These are phyloP conservation scores for Suillus bovinus DNA, from an alignment of 768 basidiomycete species.

Conservation along the genomic window DNA sequence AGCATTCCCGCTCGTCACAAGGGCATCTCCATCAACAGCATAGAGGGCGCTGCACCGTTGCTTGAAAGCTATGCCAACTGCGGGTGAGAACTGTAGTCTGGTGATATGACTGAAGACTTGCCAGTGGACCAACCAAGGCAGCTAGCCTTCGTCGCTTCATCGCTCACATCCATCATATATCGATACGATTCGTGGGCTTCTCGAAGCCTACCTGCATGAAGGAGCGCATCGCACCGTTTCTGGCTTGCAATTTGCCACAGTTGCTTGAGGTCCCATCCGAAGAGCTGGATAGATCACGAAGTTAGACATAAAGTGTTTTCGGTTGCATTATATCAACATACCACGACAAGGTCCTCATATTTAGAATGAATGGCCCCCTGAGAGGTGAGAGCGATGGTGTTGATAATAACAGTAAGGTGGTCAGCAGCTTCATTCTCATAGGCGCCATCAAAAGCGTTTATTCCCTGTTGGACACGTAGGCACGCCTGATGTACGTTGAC, in stretches of 20 bases:
- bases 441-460: not conserved
- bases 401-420: not conserved
- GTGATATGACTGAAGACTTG: not conserved
- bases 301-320: not conserved
- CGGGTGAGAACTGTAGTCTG: not conserved
- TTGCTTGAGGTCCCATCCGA: not conserved
- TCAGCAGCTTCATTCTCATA: not conserved
- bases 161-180: not conserved
- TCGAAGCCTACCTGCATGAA: not conserved
- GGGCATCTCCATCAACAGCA: not conserved
- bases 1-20: not conserved
- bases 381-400: not conserved
- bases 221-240: not conserved
- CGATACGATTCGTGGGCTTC: not conserved
- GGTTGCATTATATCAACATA: not conserved
- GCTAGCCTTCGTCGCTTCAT: not conserved
- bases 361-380: not conserved
- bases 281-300: not conserved
- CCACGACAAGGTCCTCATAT: not conserved
- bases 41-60: not conserved
- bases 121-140: not conserved
- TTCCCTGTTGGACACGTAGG: not conserved
- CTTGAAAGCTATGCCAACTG: not conserved
- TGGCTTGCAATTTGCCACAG: not conserved
- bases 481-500: not conserved